phyloP scores from a whole-genome alignment of 805 yeast species.

The Lipomyces chichibuensis region DNA sequence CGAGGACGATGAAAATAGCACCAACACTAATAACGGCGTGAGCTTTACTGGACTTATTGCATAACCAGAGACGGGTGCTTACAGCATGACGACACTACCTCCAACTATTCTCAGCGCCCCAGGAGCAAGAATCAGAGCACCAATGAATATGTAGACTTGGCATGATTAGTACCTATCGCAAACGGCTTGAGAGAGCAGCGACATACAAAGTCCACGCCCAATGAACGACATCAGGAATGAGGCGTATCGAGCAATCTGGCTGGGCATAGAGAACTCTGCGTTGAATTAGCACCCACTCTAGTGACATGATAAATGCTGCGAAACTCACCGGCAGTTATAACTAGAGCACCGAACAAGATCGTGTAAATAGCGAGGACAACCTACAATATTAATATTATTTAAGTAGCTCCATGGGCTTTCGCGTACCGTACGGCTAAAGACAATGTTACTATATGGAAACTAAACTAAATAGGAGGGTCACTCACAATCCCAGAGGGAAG shows the following conservation, averaged over 20 bases:
- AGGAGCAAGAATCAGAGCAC: constrained; percentile 54
- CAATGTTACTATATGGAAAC: not conserved
- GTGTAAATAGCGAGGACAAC: constrained; percentile 42
- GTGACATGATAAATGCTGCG: not conserved
- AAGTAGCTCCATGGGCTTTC: not conserved
- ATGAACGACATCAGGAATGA: constrained; percentile 64
- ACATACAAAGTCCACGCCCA: constrained; percentile 73
- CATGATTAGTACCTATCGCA: not conserved
- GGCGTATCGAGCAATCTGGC: constrained; percentile 52
- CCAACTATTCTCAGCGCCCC: constrained; percentile 59
- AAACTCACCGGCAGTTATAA: constrained; percentile 27
- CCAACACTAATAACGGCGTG: constrained; percentile 51
- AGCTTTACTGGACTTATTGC: not conserved
- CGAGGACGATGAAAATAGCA: constrained; percentile 59
- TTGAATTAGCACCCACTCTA: not conserved
- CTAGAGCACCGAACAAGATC: constrained; percentile 41
- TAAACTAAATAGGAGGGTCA: not conserved
- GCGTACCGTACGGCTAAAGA: constrained; percentile 6
- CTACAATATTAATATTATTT: constrained; percentile 25
- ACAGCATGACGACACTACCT: constrained; percentile 59
- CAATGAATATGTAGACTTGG: constrained; percentile 56
- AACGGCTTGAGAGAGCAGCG: not conserved
- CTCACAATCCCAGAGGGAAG: constrained; percentile 33
- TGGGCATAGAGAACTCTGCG: constrained; percentile 55
- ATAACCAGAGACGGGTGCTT: not conserved